Conservation (phyloP, 495 filamentous ascomycete genomes). For the Aspergillus incahuasiensis region DNA sequence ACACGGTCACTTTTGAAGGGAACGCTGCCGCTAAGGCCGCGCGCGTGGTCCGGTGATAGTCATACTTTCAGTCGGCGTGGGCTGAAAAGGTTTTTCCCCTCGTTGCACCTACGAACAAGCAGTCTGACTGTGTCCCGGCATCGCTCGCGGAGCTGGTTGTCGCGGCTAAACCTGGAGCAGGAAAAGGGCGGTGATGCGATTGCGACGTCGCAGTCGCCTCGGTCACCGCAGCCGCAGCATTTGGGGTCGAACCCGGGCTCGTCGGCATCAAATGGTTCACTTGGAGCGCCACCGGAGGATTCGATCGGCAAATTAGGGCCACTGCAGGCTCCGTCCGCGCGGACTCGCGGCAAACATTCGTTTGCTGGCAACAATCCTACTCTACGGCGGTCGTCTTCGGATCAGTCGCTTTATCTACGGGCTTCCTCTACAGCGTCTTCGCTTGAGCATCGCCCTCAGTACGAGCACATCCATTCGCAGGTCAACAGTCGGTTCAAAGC, state of each 20-base stretch:
- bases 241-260: constrained; percentile 8
- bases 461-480: constrained; percentile 67
- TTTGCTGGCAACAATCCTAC: constrained; percentile 27
- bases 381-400: constrained; percentile 63
- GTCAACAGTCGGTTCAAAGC: constrained; percentile 88
- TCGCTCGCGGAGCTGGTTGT: constrained; percentile 27
- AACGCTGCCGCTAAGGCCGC: constrained; percentile 34
- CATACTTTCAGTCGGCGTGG: constrained; percentile 11
- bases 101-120: constrained; percentile 38
- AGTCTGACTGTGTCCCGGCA: constrained; percentile 12
- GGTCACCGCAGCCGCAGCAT: neutral
- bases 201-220: constrained; percentile 1
- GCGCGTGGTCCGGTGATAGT: constrained; percentile 38
- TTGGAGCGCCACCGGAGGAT: constrained; percentile 11
- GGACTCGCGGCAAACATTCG: constrained; percentile 33
- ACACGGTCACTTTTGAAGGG: constrained; percentile 39
- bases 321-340: constrained; percentile 20
- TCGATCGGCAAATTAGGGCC: constrained; percentile 27
- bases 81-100: constrained; percentile 42
- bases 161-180: constrained; percentile 13
- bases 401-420: constrained; percentile 64
- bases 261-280: neutral
- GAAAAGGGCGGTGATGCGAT: neutral
- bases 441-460: constrained; percentile 80
- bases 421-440: constrained; percentile 73